Base-by-base conservation (phyloP, 2,329 filamentous ascomycete species). In the Blumeriella jaapii region DNA sequence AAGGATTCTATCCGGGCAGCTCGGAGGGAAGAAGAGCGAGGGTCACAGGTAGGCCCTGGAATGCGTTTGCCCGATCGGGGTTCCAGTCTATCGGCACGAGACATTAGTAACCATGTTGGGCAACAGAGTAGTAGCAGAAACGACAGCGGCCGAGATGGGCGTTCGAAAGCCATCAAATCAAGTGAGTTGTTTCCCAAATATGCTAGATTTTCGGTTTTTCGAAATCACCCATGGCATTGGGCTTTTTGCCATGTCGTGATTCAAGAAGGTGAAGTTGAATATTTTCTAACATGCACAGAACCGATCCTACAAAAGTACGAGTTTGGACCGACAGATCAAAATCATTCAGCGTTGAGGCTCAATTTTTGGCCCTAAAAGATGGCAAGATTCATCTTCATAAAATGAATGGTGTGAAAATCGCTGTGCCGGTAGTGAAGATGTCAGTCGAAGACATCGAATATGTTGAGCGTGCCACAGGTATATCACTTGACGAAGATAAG, bases 331-430 rank as follows among this genome's bases (percentile, higher is more conserved):
- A 98, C 60, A 76, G 91, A 48, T 85, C 85, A 22, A 91, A 89
- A 51, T 89, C 87, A 1, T 98, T 98, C 62, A 96, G 85, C 50
- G 91, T 98, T 36, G 91, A 96, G 48, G 91, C 91, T 11, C 85
- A 98, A 56, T 98, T 96, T 54, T 74, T 98, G 33, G 89, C 86
- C 17, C 70, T 96, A 34, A 85, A 85, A 57, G 91, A 96, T 55
- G 85, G 87, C 45, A 96, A 96, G 60, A 93, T 98, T 47, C 93
- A 98, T 59, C 67, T 98, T 14, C 91, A 98, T 65, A 98, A 98
- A 64, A 71, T 85, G 61, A 98, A 98, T 55, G 91, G 91, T 23
- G 86, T 98, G 51, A 96, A 96, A 61, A 98, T 98, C 59, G 91
- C 91, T 6, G 91, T 98, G 3, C 91, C 91, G 2, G 75, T 96